These are phyloP conservation scores for Escovopsis weberi DNA, from an alignment of 2,329 filamentous ascomycete genomes.

Conservation along the genomic window DNA sequence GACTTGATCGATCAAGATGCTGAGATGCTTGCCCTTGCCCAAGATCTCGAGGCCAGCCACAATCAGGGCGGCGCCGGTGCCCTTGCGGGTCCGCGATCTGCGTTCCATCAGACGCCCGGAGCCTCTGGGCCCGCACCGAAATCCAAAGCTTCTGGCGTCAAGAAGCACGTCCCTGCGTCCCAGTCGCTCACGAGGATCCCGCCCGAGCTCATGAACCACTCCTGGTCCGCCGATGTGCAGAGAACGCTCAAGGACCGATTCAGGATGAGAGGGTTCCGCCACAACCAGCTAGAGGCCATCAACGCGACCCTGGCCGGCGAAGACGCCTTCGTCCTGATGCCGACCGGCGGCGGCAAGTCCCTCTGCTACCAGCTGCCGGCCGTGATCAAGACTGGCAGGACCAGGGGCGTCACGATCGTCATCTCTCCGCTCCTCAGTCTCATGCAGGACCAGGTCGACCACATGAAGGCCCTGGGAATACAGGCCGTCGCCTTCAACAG, in stretches of 20 bases:
- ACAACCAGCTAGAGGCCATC: constrained; percentile 88
- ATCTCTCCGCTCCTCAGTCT: constrained; percentile 89
- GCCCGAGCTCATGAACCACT: constrained; percentile 44
- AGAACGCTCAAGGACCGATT: constrained; percentile 71
- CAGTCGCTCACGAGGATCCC: constrained; percentile 25
- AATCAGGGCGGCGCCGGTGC: constrained; percentile 9
- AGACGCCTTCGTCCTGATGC: constrained; percentile 94
- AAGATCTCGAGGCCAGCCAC: constrained; percentile 33
- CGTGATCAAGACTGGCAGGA: constrained; percentile 66
- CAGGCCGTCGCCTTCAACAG: constrained; percentile 73
- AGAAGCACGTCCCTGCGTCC: constrained; percentile 15
- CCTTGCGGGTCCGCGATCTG: constrained; percentile 18
- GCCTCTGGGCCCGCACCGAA: constrained; percentile 23
- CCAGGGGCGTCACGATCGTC: constrained; percentile 76
- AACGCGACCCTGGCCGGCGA: constrained; percentile 80
- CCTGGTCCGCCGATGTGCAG: constrained; percentile 80
- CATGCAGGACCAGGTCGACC: constrained; percentile 93
- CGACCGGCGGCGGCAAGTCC: constrained; percentile 92
- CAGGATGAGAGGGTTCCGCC: constrained; percentile 70
- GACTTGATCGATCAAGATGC: constrained; percentile 33
- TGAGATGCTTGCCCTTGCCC: constrained; percentile 37
- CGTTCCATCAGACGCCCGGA: constrained; percentile 34
- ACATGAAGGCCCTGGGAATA: constrained; percentile 60
- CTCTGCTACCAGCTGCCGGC: constrained; percentile 93
- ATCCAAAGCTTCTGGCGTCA: constrained; percentile 14